Evolutionary conservation across 2,329 filamentous ascomycete species (phyloP).

Genomic region (Colletotrichum falcatum): DNA sequence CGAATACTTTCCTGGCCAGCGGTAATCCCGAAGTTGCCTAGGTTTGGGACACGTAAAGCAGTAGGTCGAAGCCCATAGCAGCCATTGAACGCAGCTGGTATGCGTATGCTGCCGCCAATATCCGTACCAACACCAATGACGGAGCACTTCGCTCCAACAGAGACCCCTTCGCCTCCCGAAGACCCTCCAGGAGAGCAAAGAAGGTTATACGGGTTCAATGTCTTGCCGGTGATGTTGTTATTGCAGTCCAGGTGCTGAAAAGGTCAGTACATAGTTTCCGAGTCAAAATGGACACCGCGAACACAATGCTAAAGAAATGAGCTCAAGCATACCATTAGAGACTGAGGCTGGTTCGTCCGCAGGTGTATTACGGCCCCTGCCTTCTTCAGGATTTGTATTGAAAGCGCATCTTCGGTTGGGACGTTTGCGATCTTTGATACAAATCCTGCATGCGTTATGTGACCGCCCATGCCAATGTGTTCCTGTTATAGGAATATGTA

Average conservation of each 20-base stretch:
- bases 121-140: conserved; percentile 73
- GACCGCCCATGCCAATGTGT: conserved; percentile 53
- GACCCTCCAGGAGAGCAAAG: conserved; percentile 71
- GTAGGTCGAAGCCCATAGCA: conserved; percentile 69
- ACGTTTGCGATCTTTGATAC: conserved; percentile 71
- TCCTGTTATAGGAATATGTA: neutral
- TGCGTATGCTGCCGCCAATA: conserved; percentile 68
- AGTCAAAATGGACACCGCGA: neutral
- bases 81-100: conserved; percentile 66
- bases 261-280: neutral
- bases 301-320: conserved; percentile 49
- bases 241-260: conserved; percentile 19
- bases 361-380: conserved; percentile 67
- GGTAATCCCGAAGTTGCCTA: conserved; percentile 64
- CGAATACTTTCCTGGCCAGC: conserved; percentile 73
- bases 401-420: conserved; percentile 55
- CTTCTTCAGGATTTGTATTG: conserved; percentile 56
- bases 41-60: conserved; percentile 69
- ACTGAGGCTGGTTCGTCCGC: conserved; percentile 68
- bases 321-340: conserved; percentile 77
- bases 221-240: conserved; percentile 73
- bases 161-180: conserved; percentile 74
- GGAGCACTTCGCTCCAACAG: conserved; percentile 69
- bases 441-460: conserved; percentile 72
- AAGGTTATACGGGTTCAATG: conserved; percentile 70